Conservation (phyloP, 129 eudicot species). For the Ambrosia trifida region DNA sequence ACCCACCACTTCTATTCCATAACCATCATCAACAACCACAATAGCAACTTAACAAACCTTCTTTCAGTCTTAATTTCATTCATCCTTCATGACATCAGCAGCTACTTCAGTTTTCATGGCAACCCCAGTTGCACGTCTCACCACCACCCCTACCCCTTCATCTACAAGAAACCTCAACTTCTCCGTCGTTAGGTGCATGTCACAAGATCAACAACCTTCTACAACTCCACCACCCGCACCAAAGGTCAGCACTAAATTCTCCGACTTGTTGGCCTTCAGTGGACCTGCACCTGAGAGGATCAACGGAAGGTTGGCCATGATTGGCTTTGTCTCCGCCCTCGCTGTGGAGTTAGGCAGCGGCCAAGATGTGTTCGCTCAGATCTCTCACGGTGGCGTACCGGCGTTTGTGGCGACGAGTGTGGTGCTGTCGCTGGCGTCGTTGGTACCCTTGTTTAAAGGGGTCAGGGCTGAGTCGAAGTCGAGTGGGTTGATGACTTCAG, state of each 20-base stretch:
- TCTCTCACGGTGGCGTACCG: constrained; percentile 65
- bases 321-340: no score
- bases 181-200: constrained; percentile 23
- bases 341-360: constrained; percentile 58
- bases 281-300: constrained; percentile 93
- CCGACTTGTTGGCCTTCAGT: constrained; percentile 69
- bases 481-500: no score
- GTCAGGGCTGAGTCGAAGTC: no score
- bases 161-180: background rate
- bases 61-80: constrained; percentile 28
- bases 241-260: constrained; percentile 55
- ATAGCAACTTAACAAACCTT: no score
- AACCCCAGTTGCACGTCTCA: constrained; percentile 10
- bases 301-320: constrained; percentile 86
- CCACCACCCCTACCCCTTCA: background rate
- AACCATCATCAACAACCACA: background rate
- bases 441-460: constrained; percentile 76
- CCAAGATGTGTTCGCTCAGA: constrained; percentile 53
- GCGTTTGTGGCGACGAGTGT: constrained; percentile 64
- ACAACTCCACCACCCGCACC: no score
- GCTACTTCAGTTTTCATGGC: no score
- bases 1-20: background rate
- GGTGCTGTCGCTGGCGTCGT: constrained; percentile 59
- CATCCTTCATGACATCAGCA: constrained; percentile 36
- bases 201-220: constrained; percentile 23